Conservation (phyloP, 257 asterid species). For the Primulina tabacum region DNA sequence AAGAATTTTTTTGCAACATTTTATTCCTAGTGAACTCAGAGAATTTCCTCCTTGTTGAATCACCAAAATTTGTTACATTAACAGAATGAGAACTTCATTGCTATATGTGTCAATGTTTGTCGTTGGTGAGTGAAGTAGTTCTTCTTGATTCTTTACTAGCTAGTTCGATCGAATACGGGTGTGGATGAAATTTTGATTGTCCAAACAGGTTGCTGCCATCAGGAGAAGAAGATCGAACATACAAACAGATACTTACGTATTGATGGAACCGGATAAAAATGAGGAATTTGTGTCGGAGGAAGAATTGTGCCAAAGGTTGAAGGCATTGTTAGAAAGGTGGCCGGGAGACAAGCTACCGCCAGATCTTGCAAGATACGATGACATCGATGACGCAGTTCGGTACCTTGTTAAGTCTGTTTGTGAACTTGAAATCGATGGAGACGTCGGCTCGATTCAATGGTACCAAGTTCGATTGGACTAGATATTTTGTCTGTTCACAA, state of each 20-base stretch:
- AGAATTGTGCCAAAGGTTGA: slow-evolving; percentile 49
- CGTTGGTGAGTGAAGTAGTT: too few species aligned
- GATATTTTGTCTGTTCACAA: neutral
- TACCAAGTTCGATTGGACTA: slow-evolving; percentile 66
- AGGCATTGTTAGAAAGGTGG: slow-evolving; percentile 67
- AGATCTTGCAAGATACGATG: slow-evolving; percentile 66
- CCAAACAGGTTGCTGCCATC: slow-evolving; percentile 35
- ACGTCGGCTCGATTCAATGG: slow-evolving; percentile 87
- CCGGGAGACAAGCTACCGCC: slow-evolving; percentile 50
- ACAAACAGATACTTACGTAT: slow-evolving; percentile 56
- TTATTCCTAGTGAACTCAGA: too few species aligned
- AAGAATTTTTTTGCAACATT: too few species aligned
- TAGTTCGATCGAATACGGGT: too few species aligned
- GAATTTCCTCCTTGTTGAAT: too few species aligned
- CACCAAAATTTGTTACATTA: too few species aligned
- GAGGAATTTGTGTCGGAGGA: slow-evolving; percentile 80
- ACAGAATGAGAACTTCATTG: too few species aligned
- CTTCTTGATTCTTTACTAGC: too few species aligned
- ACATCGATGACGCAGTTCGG: slow-evolving; percentile 63
- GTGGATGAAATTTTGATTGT: too few species aligned
- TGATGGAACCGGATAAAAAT: slow-evolving; percentile 69
- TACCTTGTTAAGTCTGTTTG: slow-evolving; percentile 67
- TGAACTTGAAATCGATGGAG: slow-evolving; percentile 81
- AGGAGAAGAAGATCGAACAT: slow-evolving; percentile 74
- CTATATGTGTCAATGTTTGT: rapidly evolving